Evolutionary conservation across 2,329 filamentous ascomycete genomes (phyloP), one percentile per base, ranked within the genome.

Genomic region (Trichoderma sp.): DNA sequence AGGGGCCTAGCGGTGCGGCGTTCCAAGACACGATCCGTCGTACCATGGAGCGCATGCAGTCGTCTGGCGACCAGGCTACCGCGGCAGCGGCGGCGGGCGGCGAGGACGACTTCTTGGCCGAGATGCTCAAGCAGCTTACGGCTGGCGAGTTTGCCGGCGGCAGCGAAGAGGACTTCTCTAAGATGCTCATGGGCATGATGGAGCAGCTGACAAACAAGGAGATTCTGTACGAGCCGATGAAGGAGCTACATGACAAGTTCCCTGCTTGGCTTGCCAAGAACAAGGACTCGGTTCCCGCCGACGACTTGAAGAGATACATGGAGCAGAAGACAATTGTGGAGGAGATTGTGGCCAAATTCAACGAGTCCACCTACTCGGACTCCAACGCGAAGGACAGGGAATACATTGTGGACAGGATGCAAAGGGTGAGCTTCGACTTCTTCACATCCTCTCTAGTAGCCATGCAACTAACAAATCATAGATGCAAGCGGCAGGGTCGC

Each of bases 101-200:
- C 6, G 85, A 85, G 0, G 90, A 97, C 74, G 95, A 98, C 80
- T 90, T 98, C 78, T 85, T 99, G 57, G 90, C 93, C n/a, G 93
- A 98, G 80, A 90, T 99, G 85, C 87, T 99, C 78, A 96, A 96
- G 81, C 93, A 96, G 74, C 91, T 98, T 36, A 78, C 79, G 2
- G 81, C 81, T 84, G 92, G 93, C 77, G 87, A 88, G 28, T 81
- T 85, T 1, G 89, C 87, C n/a, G 91, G 88, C 11, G 82, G 81
- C 47, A 78, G 80, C 65, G 94, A 98, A 71, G 94, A 96, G 77
- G 94, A 97, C 76, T 93, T 98, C 77, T 94, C 93, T 71, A 95
- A 97, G 83, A 94, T 98, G 90, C 88, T 99, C 73, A 90, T 97
- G 87, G 93, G 93, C 69, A 97, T 98, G 94, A 98, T 99, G 95